These are phyloP conservation scores for Quercus aquifolioides DNA, from an alignment of 306 rosid species.

Conservation along the genomic window DNA sequence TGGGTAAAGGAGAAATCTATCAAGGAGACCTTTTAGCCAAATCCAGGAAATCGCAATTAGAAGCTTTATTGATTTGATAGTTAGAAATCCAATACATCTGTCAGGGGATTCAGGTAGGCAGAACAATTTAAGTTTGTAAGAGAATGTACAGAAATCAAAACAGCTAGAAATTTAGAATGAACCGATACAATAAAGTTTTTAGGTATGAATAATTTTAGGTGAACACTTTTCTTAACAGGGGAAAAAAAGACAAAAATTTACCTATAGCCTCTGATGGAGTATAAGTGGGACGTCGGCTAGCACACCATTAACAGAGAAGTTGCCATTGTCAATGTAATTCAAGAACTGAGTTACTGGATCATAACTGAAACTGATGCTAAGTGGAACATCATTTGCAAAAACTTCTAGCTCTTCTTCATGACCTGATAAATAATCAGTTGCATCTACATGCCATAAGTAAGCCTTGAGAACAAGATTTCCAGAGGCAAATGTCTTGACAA, in stretches of 20 bases:
- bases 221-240: too few relatives aligned
- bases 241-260: too few relatives aligned
- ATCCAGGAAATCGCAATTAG: background rate
- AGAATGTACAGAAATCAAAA: background rate
- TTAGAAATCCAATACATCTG: background rate
- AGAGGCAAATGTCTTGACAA: slow-evolving; percentile 79
- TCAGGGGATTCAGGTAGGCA: background rate
- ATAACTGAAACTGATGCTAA: slow-evolving; percentile 64
- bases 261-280: too few relatives aligned
- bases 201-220: too few relatives aligned
- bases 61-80: background rate
- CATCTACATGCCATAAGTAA: slow-evolving; percentile 72
- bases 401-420: slow-evolving; percentile 68
- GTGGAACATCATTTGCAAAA: slow-evolving; percentile 56
- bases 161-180: background rate
- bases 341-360: slow-evolving; percentile 80
- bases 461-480: slow-evolving; percentile 83
- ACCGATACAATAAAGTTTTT: too few relatives aligned
- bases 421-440: slow-evolving; percentile 27
- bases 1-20: background rate
- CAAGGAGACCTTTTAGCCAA: background rate
- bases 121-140: background rate
- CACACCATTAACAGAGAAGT: slow-evolving; percentile 84
- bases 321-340: slow-evolving; percentile 58
- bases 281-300: slow-evolving; percentile 39